phyloP scores from a whole-genome alignment of 2,329 filamentous ascomycete genomes.

The Fusarium anthophilum region DNA sequence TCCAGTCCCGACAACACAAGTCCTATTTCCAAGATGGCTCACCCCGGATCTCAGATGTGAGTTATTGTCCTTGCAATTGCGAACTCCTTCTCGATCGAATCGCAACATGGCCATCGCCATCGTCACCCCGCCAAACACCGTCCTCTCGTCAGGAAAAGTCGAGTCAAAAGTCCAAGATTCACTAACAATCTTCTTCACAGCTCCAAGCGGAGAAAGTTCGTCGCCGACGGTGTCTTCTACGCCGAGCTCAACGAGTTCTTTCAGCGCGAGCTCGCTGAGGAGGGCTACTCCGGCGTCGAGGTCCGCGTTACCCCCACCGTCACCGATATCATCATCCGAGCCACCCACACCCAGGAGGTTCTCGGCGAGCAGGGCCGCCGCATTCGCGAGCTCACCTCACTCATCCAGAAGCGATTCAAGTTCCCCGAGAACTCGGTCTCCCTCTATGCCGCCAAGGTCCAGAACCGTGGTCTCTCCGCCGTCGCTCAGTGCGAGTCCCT shows the following conservation, averaged over 20 bases:
- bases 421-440: slow-evolving; percentile 99
- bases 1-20: slow-evolving; percentile 43
- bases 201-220: slow-evolving; percentile 94
- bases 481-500: slow-evolving; percentile 99
- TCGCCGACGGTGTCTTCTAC: slow-evolving; percentile 99
- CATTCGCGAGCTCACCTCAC: slow-evolving; percentile 99
- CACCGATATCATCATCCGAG: slow-evolving; percentile 99
- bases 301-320: slow-evolving; percentile 99
- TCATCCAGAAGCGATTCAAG: slow-evolving; percentile 99
- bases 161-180: slow-evolving; percentile 8
- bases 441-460: slow-evolving; percentile 99
- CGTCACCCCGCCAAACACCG: slow-evolving; percentile 20
- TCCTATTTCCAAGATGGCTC: slow-evolving; percentile 63
- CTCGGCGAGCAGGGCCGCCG: slow-evolving; percentile 99
- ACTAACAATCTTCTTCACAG: slow-evolving; percentile 55
- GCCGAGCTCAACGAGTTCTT: slow-evolving; percentile 99
- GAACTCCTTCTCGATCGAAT: not conserved
- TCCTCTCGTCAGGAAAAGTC: not conserved
- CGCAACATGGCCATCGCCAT: not conserved
- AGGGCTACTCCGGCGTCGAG: slow-evolving; percentile 99
- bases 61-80: slow-evolving; percentile 44
- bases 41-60: slow-evolving; percentile 71
- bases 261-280: slow-evolving; percentile 99
- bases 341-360: slow-evolving; percentile 99
- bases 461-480: slow-evolving; percentile 99